phyloP scores from a whole-genome alignment of 495 filamentous ascomycete species.

The Aspergillus biplanus region DNA sequence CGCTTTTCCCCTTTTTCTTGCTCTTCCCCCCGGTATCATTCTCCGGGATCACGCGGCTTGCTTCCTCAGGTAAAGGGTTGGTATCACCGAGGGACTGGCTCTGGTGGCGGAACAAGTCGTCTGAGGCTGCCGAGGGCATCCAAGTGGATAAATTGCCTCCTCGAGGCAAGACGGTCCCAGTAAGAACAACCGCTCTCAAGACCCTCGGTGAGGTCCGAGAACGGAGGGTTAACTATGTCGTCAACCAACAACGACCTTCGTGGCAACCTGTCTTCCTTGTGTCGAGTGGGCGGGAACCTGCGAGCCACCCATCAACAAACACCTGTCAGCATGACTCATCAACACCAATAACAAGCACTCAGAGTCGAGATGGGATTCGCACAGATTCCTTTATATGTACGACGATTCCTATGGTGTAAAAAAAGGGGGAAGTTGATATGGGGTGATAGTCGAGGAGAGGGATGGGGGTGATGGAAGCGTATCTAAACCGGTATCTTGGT shows the following conservation, averaged over 20 bases:
- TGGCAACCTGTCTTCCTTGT: slow-evolving; percentile 3
- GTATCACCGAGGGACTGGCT: slow-evolving; percentile 47
- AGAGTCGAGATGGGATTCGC: not conserved
- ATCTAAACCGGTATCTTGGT: slow-evolving; percentile 23
- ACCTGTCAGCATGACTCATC: slow-evolving; percentile 28
- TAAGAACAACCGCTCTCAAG: slow-evolving; percentile 39
- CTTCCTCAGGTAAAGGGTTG: slow-evolving; percentile 34
- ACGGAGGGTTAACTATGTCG: slow-evolving; percentile 32
- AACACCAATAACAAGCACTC: not conserved
- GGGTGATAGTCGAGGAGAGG: not conserved
- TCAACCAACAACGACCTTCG: slow-evolving; percentile 12
- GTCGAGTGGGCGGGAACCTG: slow-evolving; percentile 10
- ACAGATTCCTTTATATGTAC: not conserved
- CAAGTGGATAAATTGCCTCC: slow-evolving; percentile 43
- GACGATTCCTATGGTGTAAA: not conserved
- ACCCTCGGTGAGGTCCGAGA: slow-evolving; percentile 43
- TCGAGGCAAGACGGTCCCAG: slow-evolving; percentile 26
- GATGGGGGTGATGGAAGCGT: slow-evolving; percentile 17
- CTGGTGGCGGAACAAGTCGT: slow-evolving; percentile 49
- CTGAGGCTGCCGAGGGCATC: slow-evolving; percentile 53
- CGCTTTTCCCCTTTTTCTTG: slow-evolving; percentile 52
- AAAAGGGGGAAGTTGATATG: not conserved
- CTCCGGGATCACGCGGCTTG: slow-evolving; percentile 33
- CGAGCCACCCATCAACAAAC: slow-evolving; percentile 10
- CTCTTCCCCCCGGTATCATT: slow-evolving; percentile 47